Conservation (phyloP, 176 grass and related monocot species). For the Phoenix dactylifera region DNA sequence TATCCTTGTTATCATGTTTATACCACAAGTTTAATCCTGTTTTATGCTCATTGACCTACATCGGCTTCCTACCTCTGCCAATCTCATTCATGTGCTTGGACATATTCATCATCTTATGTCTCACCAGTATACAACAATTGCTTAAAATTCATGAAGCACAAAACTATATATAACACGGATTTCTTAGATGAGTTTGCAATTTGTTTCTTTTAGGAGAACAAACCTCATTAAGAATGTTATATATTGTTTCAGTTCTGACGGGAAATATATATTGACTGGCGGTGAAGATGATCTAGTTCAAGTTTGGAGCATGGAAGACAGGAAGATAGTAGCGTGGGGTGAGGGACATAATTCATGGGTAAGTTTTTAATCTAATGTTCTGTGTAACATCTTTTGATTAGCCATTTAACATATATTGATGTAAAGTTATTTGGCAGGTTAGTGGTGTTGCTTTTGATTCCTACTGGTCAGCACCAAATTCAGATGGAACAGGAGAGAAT, state of each 20-base stretch:
- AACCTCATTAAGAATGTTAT: background rate
- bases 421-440: conserved; percentile 48
- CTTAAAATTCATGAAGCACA: too few species aligned
- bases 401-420: conserved; percentile 1
- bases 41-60: too few species aligned
- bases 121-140: too few species aligned
- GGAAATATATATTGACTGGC: conserved; percentile 83
- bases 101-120: too few species aligned
- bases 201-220: too few species aligned
- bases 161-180: too few species aligned
- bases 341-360: conserved; percentile 99
- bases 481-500: conserved; percentile 60
- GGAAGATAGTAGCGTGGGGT: conserved; percentile 90
- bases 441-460: conserved; percentile 91
- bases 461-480: conserved; percentile 79
- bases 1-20: too few species aligned
- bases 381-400: background rate
- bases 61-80: too few species aligned
- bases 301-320: conserved; percentile 93
- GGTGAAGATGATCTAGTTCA: conserved; percentile 97
- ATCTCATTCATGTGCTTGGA: too few species aligned
- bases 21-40: too few species aligned
- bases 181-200: too few species aligned
- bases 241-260: conserved; percentile 45
- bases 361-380: conserved; percentile 8